Evolutionary conservation across 139 green algal genomes (phyloP).

Genomic region (Coelastrella sp.): DNA sequence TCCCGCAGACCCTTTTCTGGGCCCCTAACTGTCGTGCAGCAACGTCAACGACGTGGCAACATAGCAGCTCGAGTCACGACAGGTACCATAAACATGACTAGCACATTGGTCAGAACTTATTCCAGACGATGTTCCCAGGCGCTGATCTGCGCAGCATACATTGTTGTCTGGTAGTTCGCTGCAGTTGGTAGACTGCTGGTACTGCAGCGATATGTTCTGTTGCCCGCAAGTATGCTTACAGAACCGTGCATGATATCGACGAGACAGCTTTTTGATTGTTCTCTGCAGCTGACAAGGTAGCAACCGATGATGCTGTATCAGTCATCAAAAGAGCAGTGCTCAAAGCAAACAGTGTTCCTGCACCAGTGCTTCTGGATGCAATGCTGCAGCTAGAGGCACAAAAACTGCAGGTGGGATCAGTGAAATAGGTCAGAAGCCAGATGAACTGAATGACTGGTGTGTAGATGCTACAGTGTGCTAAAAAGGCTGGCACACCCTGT

Average conservation of each 20-base stretch:
- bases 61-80: neutral
- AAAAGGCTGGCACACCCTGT: too few relatives aligned
- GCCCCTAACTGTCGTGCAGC: neutral
- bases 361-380: constrained; percentile 28
- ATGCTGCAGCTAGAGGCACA: constrained; percentile 43
- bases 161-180: too few relatives aligned
- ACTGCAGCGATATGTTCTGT: too few relatives aligned
- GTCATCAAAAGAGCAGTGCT: constrained; percentile 23
- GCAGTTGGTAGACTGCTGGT: too few relatives aligned
- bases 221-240: too few relatives aligned
- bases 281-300: constrained; percentile 1
- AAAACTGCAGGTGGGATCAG: constrained; percentile 30
- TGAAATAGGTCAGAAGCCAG: too few relatives aligned
- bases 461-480: too few relatives aligned
- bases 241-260: too few relatives aligned
- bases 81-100: neutral
- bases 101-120: neutral
- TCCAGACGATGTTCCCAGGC: too few relatives aligned
- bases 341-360: constrained; percentile 30
- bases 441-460: too few relatives aligned
- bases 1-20: neutral
- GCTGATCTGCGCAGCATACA: too few relatives aligned
- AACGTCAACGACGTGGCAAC: neutral
- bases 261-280: too few relatives aligned
- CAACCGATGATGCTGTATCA: neutral